Base-by-base conservation (phyloP, 2,329 filamentous ascomycete genomes). In the Emericellopsis cladophorae region DNA sequence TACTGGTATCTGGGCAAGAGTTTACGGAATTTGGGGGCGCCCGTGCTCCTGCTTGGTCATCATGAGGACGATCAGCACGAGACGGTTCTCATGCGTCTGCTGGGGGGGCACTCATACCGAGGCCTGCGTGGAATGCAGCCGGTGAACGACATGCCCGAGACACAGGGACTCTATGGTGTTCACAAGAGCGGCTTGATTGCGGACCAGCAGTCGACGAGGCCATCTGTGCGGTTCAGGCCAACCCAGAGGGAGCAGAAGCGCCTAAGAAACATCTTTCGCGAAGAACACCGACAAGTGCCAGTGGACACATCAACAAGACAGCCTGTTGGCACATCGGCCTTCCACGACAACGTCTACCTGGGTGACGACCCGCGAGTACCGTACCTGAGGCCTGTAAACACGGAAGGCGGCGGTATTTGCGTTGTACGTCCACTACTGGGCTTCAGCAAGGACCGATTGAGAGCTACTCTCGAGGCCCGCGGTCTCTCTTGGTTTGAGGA, bases 1-100 rank as follows among this genome's bases (percentile, higher is more conserved):
- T 96, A 89, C 58, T 80, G 76, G 45, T 65, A 68, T 1, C 59
- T 96, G 2, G 89, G 84, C 1, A 54, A 50, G 12, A 67, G 70
- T 7, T 88, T 84, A 54, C 58, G 59, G 14, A 55, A 62, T 1
- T 49, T 63, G 6, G 55, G 62, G 0, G 73, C 84, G 4, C 61
- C 59, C 5, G 74, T 75, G 16, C 57, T 96, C 2, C 71, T 95
- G 32, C 65, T 93, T 23, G 92, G 81, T 4, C 92, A 98, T 55
- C 92, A 98, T 56, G 68, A 74, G 46, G 89, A 95, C 52, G 92
- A 98, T 52, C 86, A 92, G 54, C 83, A 88, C 42, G 92, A 98
- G 62, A 95, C 89, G 0, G 70, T 93, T 4, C 61, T 96, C 38
- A 84, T 88, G 79, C 75, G 92, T 34, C 59, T 96, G 31, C 60